Conservation (phyloP, 1,284 basidiomycete species). For the Baeospora myosura region DNA sequence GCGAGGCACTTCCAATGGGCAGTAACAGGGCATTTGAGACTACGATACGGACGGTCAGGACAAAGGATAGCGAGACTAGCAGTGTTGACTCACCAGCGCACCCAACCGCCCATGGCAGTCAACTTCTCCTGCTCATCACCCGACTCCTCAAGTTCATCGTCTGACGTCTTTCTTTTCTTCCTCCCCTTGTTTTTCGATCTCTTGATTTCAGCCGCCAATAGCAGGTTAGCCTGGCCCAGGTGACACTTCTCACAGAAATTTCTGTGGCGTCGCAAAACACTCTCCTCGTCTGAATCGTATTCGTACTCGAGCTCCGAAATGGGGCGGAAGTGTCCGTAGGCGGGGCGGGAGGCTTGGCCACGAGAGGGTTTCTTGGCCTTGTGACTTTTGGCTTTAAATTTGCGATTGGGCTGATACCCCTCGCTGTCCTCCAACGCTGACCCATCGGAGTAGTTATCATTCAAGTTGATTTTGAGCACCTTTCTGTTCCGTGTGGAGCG, state of each 20-base stretch:
- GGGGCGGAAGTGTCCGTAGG: constrained; percentile 60
- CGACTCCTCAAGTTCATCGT: constrained; percentile 41
- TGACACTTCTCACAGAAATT: constrained; percentile 67
- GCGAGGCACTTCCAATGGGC: constrained; percentile 79
- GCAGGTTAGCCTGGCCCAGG: constrained; percentile 46
- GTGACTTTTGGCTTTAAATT: constrained; percentile 16
- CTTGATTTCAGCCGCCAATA: constrained; percentile 31
- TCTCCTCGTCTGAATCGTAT: constrained; percentile 46
- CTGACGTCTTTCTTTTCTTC: constrained; percentile 31
- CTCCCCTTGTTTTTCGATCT: constrained; percentile 21
- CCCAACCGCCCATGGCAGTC: constrained; percentile 70
- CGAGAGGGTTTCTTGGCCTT: constrained; percentile 28
- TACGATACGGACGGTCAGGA: constrained; percentile 21
- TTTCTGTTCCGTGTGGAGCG: constrained; percentile 33
- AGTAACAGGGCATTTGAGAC: constrained; percentile 69
- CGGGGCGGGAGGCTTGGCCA: constrained; percentile 41
- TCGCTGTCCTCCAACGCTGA: constrained; percentile 24
- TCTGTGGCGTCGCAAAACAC: constrained; percentile 53
- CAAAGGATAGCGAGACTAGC: constrained; percentile 3
- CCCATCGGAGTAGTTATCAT: constrained; percentile 26
- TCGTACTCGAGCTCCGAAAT: constrained; percentile 53
- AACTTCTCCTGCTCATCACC: constrained; percentile 53
- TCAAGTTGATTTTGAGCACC: constrained; percentile 27
- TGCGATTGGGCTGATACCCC: constrained; percentile 16
- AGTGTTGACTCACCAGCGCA: constrained; percentile 59